phyloP scores from a whole-genome alignment of 2,329 filamentous ascomycete genomes.

The Epichloe gansuensis region DNA sequence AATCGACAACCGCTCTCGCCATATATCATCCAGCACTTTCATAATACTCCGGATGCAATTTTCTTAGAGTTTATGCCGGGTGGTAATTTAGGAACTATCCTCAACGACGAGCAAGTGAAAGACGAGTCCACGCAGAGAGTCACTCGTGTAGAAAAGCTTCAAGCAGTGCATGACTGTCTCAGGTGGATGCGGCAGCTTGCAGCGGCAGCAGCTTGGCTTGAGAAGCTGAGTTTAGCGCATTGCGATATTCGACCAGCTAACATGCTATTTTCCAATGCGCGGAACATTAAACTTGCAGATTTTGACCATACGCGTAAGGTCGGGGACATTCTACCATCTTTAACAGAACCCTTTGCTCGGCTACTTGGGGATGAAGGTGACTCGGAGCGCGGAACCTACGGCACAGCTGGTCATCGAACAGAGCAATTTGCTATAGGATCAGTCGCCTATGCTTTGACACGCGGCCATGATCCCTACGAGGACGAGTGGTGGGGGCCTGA shows the following conservation, averaged over 20 bases:
- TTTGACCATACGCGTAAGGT: constrained; percentile 1
- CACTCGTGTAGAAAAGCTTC: constrained; percentile 2
- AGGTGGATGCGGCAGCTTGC: constrained; percentile 8
- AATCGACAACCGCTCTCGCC: constrained; percentile 6
- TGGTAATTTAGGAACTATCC: constrained; percentile 1
- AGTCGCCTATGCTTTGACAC: constrained; percentile 5
- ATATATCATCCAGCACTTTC: constrained; percentile 7
- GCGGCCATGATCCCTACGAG: constrained; percentile 6
- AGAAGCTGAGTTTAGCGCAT: constrained; percentile 5
- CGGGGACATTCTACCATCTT: not conserved
- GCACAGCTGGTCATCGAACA: constrained; percentile 3
- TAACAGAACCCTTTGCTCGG: constrained; percentile 7
- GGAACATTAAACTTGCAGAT: constrained; percentile 5
- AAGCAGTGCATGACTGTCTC: constrained; percentile 1
- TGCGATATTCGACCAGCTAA: constrained; percentile 7
- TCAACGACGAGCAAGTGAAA: not conserved
- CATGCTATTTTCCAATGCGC: constrained; percentile 2
- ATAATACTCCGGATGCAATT: constrained; percentile 3
- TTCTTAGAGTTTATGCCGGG: constrained; percentile 6
- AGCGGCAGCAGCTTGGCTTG: constrained; percentile 7
- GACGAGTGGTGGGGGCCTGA: constrained; percentile 5
- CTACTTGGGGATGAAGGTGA: constrained; percentile 4
- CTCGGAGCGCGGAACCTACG: constrained; percentile 3
- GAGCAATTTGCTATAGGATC: constrained; percentile 9
- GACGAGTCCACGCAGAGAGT: constrained; percentile 1